Evolutionary conservation across 1,139 yeast genomes (phyloP).

Genomic region (Saccharomyces hybrid): DNA sequence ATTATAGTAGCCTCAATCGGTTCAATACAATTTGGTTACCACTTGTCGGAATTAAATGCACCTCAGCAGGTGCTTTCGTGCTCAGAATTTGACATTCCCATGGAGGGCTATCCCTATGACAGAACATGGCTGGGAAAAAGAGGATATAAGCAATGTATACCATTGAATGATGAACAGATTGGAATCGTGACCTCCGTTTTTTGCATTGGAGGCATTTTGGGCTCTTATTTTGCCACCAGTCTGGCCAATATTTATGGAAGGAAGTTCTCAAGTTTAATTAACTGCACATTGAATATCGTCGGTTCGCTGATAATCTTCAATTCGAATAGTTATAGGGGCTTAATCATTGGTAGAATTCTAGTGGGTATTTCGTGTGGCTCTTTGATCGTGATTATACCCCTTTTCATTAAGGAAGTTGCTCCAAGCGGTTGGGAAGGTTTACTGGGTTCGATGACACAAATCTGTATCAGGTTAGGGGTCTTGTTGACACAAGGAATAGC

Average conservation of each 20-base stretch:
- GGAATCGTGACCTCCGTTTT: slow-evolving; percentile 78
- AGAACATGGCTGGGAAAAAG: slow-evolving; percentile 23
- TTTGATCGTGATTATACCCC: slow-evolving; percentile 79
- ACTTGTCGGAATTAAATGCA: slow-evolving; percentile 82
- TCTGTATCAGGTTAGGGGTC: slow-evolving; percentile 77
- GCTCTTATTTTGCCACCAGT: slow-evolving; percentile 65
- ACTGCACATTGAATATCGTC: slow-evolving; percentile 48
- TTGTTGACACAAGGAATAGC: slow-evolving; percentile 71
- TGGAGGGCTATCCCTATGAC: slow-evolving; percentile 22
- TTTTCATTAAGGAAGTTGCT: slow-evolving; percentile 71
- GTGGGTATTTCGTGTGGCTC: slow-evolving; percentile 86
- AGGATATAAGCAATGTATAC: slow-evolving; percentile 44
- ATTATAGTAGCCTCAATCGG: slow-evolving; percentile 51
- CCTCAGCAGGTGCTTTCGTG: slow-evolving; percentile 62
- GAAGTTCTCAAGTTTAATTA: slow-evolving; percentile 45
- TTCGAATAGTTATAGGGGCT: slow-evolving; percentile 38
- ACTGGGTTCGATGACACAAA: slow-evolving; percentile 83
- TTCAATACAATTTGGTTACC: slow-evolving; percentile 83
- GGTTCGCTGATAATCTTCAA: slow-evolving; percentile 62
- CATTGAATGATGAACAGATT: slow-evolving; percentile 53
- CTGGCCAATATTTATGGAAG: slow-evolving; percentile 69
- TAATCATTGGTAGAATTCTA: slow-evolving; percentile 64
- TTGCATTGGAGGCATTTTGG: slow-evolving; percentile 78
- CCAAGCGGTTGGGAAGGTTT: slow-evolving; percentile 64
- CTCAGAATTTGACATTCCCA: slow-evolving; percentile 14